Base-by-base conservation (phyloP, 2,329 filamentous ascomycete species). In the Cercospora berteroae region DNA sequence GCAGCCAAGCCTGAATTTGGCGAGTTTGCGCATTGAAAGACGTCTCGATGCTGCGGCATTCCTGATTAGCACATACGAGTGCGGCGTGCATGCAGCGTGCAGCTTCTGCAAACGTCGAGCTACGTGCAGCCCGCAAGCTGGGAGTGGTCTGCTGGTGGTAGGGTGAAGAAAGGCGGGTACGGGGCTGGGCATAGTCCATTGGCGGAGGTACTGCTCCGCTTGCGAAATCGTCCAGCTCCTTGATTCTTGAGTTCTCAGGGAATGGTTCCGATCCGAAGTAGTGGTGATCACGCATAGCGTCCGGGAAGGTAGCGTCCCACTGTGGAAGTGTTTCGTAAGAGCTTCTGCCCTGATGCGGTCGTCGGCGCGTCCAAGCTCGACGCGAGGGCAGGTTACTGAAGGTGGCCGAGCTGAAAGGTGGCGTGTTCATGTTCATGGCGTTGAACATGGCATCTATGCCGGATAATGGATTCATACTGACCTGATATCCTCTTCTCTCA, bases 31-130 rank as follows among this genome's bases (percentile, higher is more conserved):
- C 23, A 9, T 33, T 39, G 59, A 71, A 69, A 6, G 63, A 65
- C 18, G 63, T 65, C 20, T 68, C 67, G 23, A 71, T 66, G 33
- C 29, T 62, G 36, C 60, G 66, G 29, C 64, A 66, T 42, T 64
- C 67, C 42, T 68, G 63, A 56, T 67, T 65, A 13, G 69, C 69
- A 31, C 60, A 56, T 29, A 69, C 63, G 16, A 71, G 66, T 6
- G 66, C 69, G 9, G 64, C 66, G 36, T 67, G 62, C 57, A 71
- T 67, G 29, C 59, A 60, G 3, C 61, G 39, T 42, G 67, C 65
- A 13, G 69, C 69, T 59, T 69, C 58, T 39, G 67, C 64, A 44
- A 71, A 71, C n/a, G 66, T 55, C 23, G n/a, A 55, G 48, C 48
- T 55, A 7, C 23, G 48, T n/a, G 25, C 12, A 6, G 36, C 6